Conservation (phyloP, 1,284 basidiomycete species). For the Blastosporella zonata region DNA sequence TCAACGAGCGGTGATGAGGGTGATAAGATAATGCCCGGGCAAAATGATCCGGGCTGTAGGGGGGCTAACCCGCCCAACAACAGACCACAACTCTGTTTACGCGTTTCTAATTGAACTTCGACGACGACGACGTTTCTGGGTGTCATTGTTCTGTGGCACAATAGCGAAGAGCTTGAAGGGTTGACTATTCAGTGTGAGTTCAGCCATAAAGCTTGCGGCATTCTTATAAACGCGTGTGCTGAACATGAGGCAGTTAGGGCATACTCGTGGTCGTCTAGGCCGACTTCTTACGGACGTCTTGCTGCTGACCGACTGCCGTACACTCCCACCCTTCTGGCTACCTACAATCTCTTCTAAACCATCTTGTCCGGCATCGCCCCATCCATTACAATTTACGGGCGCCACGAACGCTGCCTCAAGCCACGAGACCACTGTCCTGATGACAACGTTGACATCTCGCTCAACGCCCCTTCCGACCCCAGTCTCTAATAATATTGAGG, state of each 20-base stretch:
- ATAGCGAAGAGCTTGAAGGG: constrained; percentile 10
- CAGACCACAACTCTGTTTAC: constrained; percentile 17
- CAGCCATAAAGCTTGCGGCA: constrained; percentile 10
- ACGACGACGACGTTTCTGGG: constrained; percentile 11
- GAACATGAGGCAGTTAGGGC: constrained; percentile 36
- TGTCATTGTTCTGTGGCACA: constrained; percentile 13
- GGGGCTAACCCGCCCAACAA: constrained; percentile 16
- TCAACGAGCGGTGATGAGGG: constrained; percentile 9
- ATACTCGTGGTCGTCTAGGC: constrained; percentile 29
- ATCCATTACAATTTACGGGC: constrained; percentile 14
- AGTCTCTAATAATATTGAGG: constrained; percentile 20
- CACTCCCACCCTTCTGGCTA: constrained; percentile 16
- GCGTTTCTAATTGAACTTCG: constrained; percentile 15
- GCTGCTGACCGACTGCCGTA: constrained; percentile 16
- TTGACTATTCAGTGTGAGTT: constrained; percentile 23
- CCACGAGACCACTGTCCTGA: constrained; percentile 21
- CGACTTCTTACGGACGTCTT: constrained; percentile 24
- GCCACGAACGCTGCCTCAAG: constrained; percentile 19
- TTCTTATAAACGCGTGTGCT: constrained; percentile 33
- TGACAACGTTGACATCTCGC: constrained; percentile 32
- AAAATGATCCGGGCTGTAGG: constrained; percentile 14
- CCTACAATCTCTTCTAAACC: constrained; percentile 17
- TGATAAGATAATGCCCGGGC: constrained; percentile 15
- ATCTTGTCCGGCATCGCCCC: constrained; percentile 19
- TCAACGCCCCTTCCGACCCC: constrained; percentile 20